Percentiles rank a stretch among this genome's conserved stretches.
phyloP scores from a whole-genome alignment of 305 asterid genomes.

The Lippia alba region DNA sequence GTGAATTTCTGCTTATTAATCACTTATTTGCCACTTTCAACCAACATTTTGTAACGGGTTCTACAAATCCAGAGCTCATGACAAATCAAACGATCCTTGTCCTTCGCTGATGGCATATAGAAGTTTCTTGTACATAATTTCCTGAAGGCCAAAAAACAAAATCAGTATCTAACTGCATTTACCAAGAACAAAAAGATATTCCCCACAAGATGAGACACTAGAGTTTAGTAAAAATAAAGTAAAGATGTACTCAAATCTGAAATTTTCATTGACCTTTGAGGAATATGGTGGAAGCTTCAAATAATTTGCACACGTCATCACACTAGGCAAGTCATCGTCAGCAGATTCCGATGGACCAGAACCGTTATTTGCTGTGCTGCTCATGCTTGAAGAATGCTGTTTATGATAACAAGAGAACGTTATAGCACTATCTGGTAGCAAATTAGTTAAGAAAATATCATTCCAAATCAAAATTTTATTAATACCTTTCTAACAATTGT shows the following conservation, averaged over 20 bases:
- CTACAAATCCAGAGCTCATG: slow-evolving; percentile 53
- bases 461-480: neutral
- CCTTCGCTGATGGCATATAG: slow-evolving; percentile 95
- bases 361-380: slow-evolving; percentile 57
- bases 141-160: slow-evolving; percentile 48
- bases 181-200: neutral
- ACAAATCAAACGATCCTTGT: slow-evolving; percentile 97
- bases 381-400: slow-evolving; percentile 85
- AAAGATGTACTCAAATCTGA: neutral
- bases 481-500: slow-evolving; percentile 97
- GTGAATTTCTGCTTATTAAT: slow-evolving; percentile 38
- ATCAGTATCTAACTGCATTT: slow-evolving; percentile 13
- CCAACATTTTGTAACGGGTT: slow-evolving; percentile 34
- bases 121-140: slow-evolving; percentile 88
- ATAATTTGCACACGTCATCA: slow-evolving; percentile 99
- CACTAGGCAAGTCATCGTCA: slow-evolving; percentile 96
- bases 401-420: slow-evolving; percentile 9
- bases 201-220: neutral
- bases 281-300: slow-evolving; percentile 99
- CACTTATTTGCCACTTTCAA: slow-evolving; percentile 42
- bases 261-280: slow-evolving; percentile 59
- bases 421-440: neutral
- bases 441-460: neutral
- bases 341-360: slow-evolving; percentile 80
- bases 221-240: neutral